Conservation (phyloP, 192 early-diverging fungal species). For the Ambispora gerdemannii region DNA sequence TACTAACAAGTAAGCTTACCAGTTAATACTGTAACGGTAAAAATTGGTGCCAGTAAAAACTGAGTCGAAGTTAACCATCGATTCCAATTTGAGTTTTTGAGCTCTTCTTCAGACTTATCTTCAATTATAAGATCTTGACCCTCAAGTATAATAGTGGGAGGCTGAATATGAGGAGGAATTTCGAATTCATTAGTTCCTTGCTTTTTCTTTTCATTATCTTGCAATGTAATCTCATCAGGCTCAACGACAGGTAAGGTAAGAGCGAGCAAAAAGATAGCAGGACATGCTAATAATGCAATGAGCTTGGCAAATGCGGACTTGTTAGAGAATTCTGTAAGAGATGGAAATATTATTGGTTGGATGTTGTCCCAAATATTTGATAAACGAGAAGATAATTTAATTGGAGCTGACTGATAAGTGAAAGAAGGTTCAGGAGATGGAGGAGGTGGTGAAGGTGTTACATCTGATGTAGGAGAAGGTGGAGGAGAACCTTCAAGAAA, state of each 20-base stretch:
- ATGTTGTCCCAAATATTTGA: slow-evolving; percentile 30
- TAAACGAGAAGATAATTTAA: neutral
- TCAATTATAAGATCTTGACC: slow-evolving; percentile 21
- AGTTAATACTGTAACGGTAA: slow-evolving; percentile 43
- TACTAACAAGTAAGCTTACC: slow-evolving; percentile 22
- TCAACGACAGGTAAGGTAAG: slow-evolving; percentile 66
- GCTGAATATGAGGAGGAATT: slow-evolving; percentile 29
- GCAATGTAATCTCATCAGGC: slow-evolving; percentile 31
- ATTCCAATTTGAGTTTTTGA: slow-evolving; percentile 44
- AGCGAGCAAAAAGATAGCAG: slow-evolving; percentile 50
- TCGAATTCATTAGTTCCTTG: neutral
- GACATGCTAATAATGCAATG: slow-evolving; percentile 49
- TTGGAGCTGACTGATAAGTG: slow-evolving; percentile 28
- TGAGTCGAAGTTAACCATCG: slow-evolving; percentile 59
- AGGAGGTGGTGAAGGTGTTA: slow-evolving; percentile 30
- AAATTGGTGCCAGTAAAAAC: slow-evolving; percentile 52
- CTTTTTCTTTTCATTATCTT: slow-evolving; percentile 36
- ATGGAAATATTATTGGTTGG: slow-evolving; percentile 50
- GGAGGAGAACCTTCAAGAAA: neutral
- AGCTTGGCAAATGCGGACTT: slow-evolving; percentile 48
- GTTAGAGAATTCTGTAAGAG: slow-evolving; percentile 48
- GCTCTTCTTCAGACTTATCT: slow-evolving; percentile 9
- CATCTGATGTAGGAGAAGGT: neutral
- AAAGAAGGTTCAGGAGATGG: slow-evolving; percentile 32
- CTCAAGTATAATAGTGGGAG: neutral